A percentile compares a stretch with the other conserved stretches of the same genome.
These are phyloP conservation scores for Hirsutella minnesotensis DNA, from an alignment of 2,329 filamentous ascomycete species.

Conservation along the genomic window DNA sequence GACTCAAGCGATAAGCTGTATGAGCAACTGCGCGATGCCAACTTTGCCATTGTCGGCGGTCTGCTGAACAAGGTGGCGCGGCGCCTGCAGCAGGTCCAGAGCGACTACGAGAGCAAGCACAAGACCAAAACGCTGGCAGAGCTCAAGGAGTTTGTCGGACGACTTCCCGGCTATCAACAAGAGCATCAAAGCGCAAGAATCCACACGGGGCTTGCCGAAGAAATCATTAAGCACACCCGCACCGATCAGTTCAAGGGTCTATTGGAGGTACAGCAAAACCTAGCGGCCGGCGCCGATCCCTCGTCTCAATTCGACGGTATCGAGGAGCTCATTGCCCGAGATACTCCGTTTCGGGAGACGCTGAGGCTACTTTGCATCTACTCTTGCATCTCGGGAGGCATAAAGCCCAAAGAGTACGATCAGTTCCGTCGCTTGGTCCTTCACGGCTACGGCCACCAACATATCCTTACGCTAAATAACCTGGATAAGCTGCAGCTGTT, in stretches of 20 bases:
- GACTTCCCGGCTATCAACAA: constrained; percentile 81
- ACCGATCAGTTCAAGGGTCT: constrained; percentile 80
- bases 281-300: constrained; percentile 82
- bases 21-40: constrained; percentile 75
- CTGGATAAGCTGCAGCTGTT: constrained; percentile 87
- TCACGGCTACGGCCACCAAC: constrained; percentile 90
- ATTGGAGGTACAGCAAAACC: constrained; percentile 89
- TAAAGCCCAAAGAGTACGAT: constrained; percentile 82
- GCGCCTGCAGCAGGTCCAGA: constrained; percentile 69
- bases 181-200: constrained; percentile 89
- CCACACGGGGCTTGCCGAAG: constrained; percentile 85
- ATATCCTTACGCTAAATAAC: constrained; percentile 77
- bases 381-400: constrained; percentile 77
- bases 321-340: constrained; percentile 86
- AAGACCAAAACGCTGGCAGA: constrained; percentile 80
- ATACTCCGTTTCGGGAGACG: constrained; percentile 68
- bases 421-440: constrained; percentile 78
- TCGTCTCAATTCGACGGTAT: constrained; percentile 82
- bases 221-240: constrained; percentile 86
- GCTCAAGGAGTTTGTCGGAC: constrained; percentile 88
- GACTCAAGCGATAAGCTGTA: constrained; percentile 87
- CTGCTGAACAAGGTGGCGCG: constrained; percentile 84
- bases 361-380: constrained; percentile 82
- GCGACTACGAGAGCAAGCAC: constrained; percentile 84
- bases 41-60: constrained; percentile 88